These are phyloP conservation scores for Pythium monospermum DNA, from an alignment of 352 stramenopile species.

Conservation along the genomic window DNA sequence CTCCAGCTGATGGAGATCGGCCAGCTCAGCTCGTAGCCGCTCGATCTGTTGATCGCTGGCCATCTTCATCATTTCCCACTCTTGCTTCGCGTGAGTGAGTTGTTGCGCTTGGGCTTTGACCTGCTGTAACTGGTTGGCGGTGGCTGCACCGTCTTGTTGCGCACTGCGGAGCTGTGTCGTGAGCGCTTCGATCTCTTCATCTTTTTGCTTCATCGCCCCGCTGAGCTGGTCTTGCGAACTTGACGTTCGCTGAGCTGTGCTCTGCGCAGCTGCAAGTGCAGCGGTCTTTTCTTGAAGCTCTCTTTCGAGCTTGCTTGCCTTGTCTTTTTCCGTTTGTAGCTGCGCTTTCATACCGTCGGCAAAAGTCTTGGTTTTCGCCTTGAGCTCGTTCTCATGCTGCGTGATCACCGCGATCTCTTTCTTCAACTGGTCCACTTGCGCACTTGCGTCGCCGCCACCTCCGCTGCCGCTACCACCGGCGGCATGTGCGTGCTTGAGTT, in stretches of 20 bases:
- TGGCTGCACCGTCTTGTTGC: constrained; percentile 1
- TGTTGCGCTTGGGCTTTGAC: constrained; percentile 28
- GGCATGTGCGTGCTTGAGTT: constrained; percentile 28
- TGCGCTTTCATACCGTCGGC: constrained; percentile 65
- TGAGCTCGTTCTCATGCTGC: constrained; percentile 58
- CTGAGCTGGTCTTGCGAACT: constrained; percentile 12
- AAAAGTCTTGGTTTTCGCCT: constrained; percentile 61
- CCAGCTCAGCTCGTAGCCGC: constrained; percentile 34
- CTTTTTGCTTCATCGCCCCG: constrained; percentile 9
- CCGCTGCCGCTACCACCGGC: not conserved
- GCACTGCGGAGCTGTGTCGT: constrained; percentile 31
- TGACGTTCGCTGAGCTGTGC: constrained; percentile 2
- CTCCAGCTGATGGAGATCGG: constrained; percentile 32
- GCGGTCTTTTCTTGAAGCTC: constrained; percentile 40
- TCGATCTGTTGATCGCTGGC: constrained; percentile 33
- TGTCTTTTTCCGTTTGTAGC: constrained; percentile 56
- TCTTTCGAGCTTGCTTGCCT: constrained; percentile 39
- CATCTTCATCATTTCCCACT: constrained; percentile 35
- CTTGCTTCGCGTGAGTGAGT: constrained; percentile 27
- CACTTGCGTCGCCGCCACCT: not conserved
- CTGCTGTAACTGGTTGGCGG: constrained; percentile 29
- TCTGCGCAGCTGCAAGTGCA: constrained; percentile 20
- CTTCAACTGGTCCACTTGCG: constrained; percentile 35
- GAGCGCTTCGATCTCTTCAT: constrained; percentile 35
- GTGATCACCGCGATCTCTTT: constrained; percentile 25